phyloP scores from a whole-genome alignment of 495 filamentous ascomycete species.

The Polyplosphaeria fusca region DNA sequence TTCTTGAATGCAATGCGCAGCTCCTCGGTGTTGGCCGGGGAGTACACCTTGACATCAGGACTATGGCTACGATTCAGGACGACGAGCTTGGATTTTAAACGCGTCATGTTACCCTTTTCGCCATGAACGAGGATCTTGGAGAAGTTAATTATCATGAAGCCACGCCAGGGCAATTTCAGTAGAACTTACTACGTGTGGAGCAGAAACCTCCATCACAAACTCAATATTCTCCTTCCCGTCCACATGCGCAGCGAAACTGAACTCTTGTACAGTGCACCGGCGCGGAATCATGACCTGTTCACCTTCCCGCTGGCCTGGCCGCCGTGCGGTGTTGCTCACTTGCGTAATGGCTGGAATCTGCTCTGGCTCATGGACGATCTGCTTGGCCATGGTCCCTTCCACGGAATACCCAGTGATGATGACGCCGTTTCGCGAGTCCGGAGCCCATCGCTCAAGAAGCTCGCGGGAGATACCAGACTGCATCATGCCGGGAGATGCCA shows the following conservation, averaged over 20 bases:
- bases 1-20: slow-evolving; percentile 90
- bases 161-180: background rate
- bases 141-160: background rate
- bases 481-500: slow-evolving; percentile 95
- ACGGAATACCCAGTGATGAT: slow-evolving; percentile 98
- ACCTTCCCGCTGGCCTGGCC: slow-evolving; percentile 49
- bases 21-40: slow-evolving; percentile 90
- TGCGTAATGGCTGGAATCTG: slow-evolving; percentile 81
- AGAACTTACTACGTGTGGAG: slow-evolving; percentile 78
- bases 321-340: slow-evolving; percentile 49
- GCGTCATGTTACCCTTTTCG: slow-evolving; percentile 97
- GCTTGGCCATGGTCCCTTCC: slow-evolving; percentile 97
- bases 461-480: slow-evolving; percentile 92
- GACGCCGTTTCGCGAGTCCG: slow-evolving; percentile 89
- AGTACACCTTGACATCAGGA: slow-evolving; percentile 82
- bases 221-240: slow-evolving; percentile 92
- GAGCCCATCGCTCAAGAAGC: slow-evolving; percentile 91
- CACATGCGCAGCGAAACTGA: slow-evolving; percentile 92
- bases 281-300: slow-evolving; percentile 88
- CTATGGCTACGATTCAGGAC: slow-evolving; percentile 78
- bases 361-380: slow-evolving; percentile 88
- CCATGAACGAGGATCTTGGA: slow-evolving; percentile 88
- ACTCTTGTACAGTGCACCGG: slow-evolving; percentile 86
- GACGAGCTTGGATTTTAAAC: slow-evolving; percentile 89
- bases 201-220: slow-evolving; percentile 89